Percentiles rank a stretch among this genome's conserved stretches.
These are phyloP conservation scores for Aspergillaceae sp. DNA, from an alignment of 2,329 filamentous ascomycete genomes.

Conservation along the genomic window DNA sequence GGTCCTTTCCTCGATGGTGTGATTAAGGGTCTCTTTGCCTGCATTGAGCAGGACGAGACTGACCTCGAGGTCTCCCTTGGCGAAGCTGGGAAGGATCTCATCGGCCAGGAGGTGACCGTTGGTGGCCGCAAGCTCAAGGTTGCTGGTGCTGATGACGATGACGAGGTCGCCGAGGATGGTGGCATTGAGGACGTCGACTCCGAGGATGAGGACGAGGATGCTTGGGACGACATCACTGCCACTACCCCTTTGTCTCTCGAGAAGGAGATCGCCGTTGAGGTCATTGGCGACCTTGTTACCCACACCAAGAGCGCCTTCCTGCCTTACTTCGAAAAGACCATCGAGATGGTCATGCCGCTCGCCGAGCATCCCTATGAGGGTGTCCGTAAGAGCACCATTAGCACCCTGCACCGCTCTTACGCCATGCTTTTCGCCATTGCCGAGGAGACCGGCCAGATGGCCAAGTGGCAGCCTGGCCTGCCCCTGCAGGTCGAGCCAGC, in stretches of 20 bases:
- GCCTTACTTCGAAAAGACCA: slow-evolving; percentile 79
- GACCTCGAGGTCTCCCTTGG: slow-evolving; percentile 69
- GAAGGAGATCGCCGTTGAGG: slow-evolving; percentile 95
- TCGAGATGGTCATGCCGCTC: slow-evolving; percentile 71
- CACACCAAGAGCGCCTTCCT: slow-evolving; percentile 73
- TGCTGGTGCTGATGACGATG: slow-evolving; percentile 54
- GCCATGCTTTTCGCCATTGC: slow-evolving; percentile 82
- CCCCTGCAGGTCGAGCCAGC: slow-evolving; percentile 73
- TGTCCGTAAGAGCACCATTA: slow-evolving; percentile 82
- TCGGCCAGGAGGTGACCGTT: slow-evolving; percentile 67
- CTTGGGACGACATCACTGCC: slow-evolving; percentile 73
- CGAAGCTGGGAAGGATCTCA: slow-evolving; percentile 63
- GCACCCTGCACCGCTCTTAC: slow-evolving; percentile 88
- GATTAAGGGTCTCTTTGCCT: slow-evolving; percentile 59
- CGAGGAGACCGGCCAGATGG: slow-evolving; percentile 65
- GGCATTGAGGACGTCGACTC: slow-evolving; percentile 53
- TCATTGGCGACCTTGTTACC: slow-evolving; percentile 83
- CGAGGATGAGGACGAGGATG: slow-evolving; percentile 69
- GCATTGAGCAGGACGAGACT: slow-evolving; percentile 80
- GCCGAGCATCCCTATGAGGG: slow-evolving; percentile 87
- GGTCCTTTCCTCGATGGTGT: slow-evolving; percentile 40
- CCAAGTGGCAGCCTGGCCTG: slow-evolving; percentile 82
- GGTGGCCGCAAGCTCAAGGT: slow-evolving; percentile 81
- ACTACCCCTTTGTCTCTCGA: slow-evolving; percentile 86
- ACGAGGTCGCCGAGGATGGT: slow-evolving; percentile 45